Percentiles rank a stretch among this genome's conserved stretches.
These are phyloP conservation scores for Centella asiatica DNA, from an alignment of 129 eudicot species.

Conservation along the genomic window DNA sequence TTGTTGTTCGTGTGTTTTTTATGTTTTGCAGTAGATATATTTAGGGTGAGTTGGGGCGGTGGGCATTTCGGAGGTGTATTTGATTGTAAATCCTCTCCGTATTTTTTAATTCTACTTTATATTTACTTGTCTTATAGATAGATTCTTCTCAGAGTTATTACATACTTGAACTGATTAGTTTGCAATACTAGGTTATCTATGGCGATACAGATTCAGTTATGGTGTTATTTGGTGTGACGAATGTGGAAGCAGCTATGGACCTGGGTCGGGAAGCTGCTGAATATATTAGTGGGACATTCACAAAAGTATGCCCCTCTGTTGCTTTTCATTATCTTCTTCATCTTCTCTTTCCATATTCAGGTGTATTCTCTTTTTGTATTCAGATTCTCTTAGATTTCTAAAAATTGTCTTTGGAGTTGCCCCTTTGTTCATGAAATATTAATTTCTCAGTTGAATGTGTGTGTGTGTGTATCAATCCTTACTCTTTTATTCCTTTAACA, in stretches of 20 bases:
- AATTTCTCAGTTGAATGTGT: too few species aligned
- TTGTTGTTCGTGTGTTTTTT: too few species aligned
- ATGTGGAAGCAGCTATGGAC: constrained; percentile 88
- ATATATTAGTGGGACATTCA: constrained; percentile 80
- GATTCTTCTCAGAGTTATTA: constrained; percentile 4
- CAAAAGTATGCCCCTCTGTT: constrained; percentile 35
- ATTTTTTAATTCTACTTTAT: too few species aligned
- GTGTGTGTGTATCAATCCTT: too few species aligned
- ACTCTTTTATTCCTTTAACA: too few species aligned
- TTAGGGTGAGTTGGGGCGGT: too few species aligned
- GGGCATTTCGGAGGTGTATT: too few species aligned
- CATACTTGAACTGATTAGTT: constrained; percentile 4
- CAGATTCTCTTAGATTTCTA: too few species aligned
- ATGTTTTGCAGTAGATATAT: too few species aligned
- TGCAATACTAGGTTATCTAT: constrained; percentile 66
- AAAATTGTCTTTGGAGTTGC: background rate
- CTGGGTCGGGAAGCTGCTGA: constrained; percentile 98
- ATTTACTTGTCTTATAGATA: background rate
- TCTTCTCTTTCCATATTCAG: background rate
- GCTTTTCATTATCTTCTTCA: background rate
- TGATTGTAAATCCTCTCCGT: too few species aligned
- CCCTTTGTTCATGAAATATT: too few species aligned
- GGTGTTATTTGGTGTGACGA: constrained; percentile 87
- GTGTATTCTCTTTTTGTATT: too few species aligned
- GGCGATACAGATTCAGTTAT: constrained; percentile 99